Evolutionary conservation across 345 rosid species (phyloP).

Genomic region (Geranium rotundifolium): DNA sequence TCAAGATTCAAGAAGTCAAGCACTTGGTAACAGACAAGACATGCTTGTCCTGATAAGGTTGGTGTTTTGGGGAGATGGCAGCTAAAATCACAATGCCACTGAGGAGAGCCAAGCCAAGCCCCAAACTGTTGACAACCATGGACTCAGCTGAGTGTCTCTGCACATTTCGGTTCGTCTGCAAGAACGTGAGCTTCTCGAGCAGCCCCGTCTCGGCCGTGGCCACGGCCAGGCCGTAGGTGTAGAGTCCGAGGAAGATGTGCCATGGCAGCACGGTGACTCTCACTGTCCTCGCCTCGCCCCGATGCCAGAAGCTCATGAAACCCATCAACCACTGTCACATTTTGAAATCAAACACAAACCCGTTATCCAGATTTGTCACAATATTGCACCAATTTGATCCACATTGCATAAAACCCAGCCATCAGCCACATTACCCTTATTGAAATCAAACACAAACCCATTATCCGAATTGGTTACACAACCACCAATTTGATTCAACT

Average conservation of each 20-base stretch:
- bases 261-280: constrained; percentile 67
- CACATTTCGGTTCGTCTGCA: constrained; percentile 41
- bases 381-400: too few relatives aligned
- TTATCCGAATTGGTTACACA: too few relatives aligned
- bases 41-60: constrained; percentile 20
- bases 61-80: constrained; percentile 53
- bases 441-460: too few relatives aligned
- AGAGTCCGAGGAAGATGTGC: constrained; percentile 86
- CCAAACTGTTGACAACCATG: constrained; percentile 53
- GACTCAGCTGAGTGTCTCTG: constrained; percentile 47
- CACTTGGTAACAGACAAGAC: constrained; percentile 31
- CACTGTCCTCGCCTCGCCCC: constrained; percentile 48
- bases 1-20: constrained; percentile 26
- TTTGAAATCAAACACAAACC: not conserved
- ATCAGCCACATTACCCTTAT: too few relatives aligned
- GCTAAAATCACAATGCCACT: constrained; percentile 53
- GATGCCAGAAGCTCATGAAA: constrained; percentile 78
- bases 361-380: not conserved
- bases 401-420: too few relatives aligned
- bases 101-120: constrained; percentile 61
- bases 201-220: constrained; percentile 86
- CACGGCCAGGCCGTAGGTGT: constrained; percentile 72
- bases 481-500: too few relatives aligned
- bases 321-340: constrained; percentile 75
- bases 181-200: constrained; percentile 59